Percentiles rank a stretch among this genome's conserved stretches.
Evolutionary conservation across 176 grass and related monocot species (phyloP).

Genomic region (Poa pratensis): DNA sequence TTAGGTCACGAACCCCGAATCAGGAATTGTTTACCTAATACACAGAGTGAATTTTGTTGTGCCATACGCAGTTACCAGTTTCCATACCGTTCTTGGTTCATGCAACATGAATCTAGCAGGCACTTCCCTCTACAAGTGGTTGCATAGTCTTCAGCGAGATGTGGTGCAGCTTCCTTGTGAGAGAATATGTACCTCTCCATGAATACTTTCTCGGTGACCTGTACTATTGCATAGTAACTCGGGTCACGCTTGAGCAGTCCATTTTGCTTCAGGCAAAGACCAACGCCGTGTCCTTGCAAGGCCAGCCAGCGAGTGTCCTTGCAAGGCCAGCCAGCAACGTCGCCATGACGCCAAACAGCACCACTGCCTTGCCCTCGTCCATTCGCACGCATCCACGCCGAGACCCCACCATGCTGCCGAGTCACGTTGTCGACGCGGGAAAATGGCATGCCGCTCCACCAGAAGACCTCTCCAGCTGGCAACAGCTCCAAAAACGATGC

Average conservation of each 20-base stretch:
- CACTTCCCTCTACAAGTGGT: not conserved
- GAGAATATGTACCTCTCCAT: not conserved
- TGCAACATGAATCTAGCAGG: not conserved
- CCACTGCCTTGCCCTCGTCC: too few relatives aligned
- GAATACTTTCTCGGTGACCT: not conserved
- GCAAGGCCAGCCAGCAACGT: too few relatives aligned
- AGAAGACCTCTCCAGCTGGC: too few relatives aligned
- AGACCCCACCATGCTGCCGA: too few relatives aligned
- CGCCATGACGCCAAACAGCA: too few relatives aligned
- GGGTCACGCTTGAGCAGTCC: not conserved
- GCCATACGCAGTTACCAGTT: not conserved
- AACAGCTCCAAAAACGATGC: too few relatives aligned
- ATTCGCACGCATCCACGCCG: too few relatives aligned
- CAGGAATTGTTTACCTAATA: not conserved
- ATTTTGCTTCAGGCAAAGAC: too few relatives aligned
- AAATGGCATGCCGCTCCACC: too few relatives aligned
- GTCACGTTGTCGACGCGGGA: too few relatives aligned
- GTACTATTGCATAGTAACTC: not conserved
- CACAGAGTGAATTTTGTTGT: not conserved
- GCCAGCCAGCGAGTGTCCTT: too few relatives aligned
- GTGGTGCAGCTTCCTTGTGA: not conserved
- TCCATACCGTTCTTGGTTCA: not conserved
- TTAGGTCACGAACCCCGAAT: not conserved
- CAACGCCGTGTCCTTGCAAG: too few relatives aligned
- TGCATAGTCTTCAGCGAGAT: not conserved